phyloP scores from a whole-genome alignment of 1,284 basidiomycete species.

The Puccinia triticina region DNA sequence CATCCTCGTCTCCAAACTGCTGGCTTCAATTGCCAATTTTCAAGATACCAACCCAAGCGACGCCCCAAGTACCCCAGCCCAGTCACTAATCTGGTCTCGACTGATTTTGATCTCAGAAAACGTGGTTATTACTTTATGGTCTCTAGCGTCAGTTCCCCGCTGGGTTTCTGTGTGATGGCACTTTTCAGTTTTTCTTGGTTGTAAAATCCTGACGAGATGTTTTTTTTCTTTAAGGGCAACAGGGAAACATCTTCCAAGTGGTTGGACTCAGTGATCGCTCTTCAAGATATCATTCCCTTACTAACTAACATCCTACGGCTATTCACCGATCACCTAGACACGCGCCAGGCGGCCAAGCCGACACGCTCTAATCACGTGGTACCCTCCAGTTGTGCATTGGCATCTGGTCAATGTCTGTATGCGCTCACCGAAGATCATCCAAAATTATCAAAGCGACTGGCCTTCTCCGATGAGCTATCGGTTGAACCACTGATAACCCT shows the following conservation, averaged over 20 bases:
- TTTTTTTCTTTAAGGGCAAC: neutral
- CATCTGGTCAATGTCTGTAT: slow-evolving; percentile 41
- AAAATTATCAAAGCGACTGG: slow-evolving; percentile 6
- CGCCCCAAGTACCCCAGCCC: neutral
- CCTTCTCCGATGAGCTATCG: neutral
- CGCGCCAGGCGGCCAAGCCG: neutral
- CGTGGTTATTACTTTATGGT: slow-evolving; percentile 40
- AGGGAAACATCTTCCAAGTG: slow-evolving; percentile 47
- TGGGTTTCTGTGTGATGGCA: neutral
- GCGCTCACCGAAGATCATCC: slow-evolving; percentile 45
- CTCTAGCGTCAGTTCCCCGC: slow-evolving; percentile 37
- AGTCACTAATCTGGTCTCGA: slow-evolving; percentile 24
- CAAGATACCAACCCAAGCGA: slow-evolving; percentile 5
- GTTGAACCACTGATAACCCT: slow-evolving; percentile 21
- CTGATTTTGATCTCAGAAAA: slow-evolving; percentile 31
- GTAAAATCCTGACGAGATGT: neutral
- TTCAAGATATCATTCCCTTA: slow-evolving; percentile 33
- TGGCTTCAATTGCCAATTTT: slow-evolving; percentile 11
- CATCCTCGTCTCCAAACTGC: slow-evolving; percentile 18
- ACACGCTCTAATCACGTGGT: neutral
- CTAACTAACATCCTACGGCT: slow-evolving; percentile 15
- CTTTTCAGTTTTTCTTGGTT: neutral
- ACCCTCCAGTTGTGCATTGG: slow-evolving; percentile 35
- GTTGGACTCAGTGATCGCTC: slow-evolving; percentile 4
- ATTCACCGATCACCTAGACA: slow-evolving; percentile 5